phyloP scores from a whole-genome alignment of 495 filamentous ascomycete species.

The Penicillium egyptiacum region DNA sequence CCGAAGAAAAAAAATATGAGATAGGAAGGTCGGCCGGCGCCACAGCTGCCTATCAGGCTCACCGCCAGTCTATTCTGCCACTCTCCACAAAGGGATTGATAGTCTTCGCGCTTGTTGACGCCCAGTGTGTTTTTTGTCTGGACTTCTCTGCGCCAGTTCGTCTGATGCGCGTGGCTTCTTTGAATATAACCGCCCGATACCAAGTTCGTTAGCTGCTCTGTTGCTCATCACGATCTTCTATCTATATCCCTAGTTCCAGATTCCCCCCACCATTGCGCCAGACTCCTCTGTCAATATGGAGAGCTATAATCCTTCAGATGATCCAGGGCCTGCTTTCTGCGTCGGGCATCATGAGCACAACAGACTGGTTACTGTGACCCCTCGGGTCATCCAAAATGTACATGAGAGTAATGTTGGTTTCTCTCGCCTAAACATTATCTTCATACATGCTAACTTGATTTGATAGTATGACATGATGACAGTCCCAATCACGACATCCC shows the following conservation, averaged over 20 bases:
- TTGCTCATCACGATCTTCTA: conserved; percentile 1
- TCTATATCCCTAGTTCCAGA: conserved; percentile 16
- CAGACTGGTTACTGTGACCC: conserved; percentile 58
- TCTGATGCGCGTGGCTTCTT: not conserved
- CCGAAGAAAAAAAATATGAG: conserved; percentile 31
- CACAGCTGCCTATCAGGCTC: conserved; percentile 33
- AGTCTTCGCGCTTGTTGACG: conserved; percentile 17
- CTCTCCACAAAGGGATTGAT: conserved; percentile 32
- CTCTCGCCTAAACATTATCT: not conserved
- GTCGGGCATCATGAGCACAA: conserved; percentile 82
- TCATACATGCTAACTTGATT: conserved; percentile 14
- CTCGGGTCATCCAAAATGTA: conserved; percentile 63
- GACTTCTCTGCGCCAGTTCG: not conserved
- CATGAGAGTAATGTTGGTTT: conserved; percentile 55
- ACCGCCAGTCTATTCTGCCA: conserved; percentile 40
- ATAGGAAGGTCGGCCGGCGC: conserved; percentile 39
- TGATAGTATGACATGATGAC: conserved; percentile 90
- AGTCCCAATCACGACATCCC: conserved; percentile 77
- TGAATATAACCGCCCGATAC: not conserved
- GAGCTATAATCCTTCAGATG: conserved; percentile 47
- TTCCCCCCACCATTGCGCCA: conserved; percentile 12
- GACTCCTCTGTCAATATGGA: conserved; percentile 40
- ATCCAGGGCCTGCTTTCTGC: conserved; percentile 65
- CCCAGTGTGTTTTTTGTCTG: not conserved
- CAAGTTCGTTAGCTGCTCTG: not conserved